Evolutionary conservation across 108 stramenopile genomes (phyloP).

Genomic region (Cyclostephanos tholiformis): DNA sequence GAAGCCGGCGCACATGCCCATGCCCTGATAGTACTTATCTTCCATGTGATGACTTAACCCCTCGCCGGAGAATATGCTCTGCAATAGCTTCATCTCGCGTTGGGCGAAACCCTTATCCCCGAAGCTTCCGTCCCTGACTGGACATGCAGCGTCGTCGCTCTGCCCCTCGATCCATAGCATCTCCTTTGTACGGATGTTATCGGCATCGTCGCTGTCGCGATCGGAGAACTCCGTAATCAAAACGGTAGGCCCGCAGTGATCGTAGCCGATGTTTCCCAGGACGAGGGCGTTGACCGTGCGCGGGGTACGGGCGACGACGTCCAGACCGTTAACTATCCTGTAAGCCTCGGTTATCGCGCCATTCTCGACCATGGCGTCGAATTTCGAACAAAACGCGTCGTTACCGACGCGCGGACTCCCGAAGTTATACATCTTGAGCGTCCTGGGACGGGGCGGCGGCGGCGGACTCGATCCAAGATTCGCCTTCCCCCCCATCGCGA

Average conservation of each 20-base stretch:
- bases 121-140: slow-evolving; percentile 70
- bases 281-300: slow-evolving; percentile 68
- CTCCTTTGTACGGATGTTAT: slow-evolving; percentile 24
- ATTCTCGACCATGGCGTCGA: slow-evolving; percentile 61
- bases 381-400: slow-evolving; percentile 60
- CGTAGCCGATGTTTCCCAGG: slow-evolving; percentile 73
- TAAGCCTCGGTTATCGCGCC: slow-evolving; percentile 71
- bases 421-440: slow-evolving; percentile 79
- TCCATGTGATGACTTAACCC: slow-evolving; percentile 84
- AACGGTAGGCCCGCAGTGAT: slow-evolving; percentile 82
- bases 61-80: slow-evolving; percentile 66
- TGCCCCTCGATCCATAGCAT: slow-evolving; percentile 79
- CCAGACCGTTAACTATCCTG: slow-evolving; percentile 82
- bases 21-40: slow-evolving; percentile 72
- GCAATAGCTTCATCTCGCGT: slow-evolving; percentile 72
- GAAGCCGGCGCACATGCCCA: slow-evolving; percentile 79
- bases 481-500: slow-evolving; percentile 42
- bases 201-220: slow-evolving; percentile 30
- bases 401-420: slow-evolving; percentile 88
- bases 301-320: slow-evolving; percentile 85
- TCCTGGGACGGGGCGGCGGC: slow-evolving; percentile 73
- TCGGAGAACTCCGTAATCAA: slow-evolving; percentile 53
- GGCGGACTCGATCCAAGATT: slow-evolving; percentile 23
- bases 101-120: slow-evolving; percentile 61
- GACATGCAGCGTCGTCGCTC: slow-evolving; percentile 61